Conservation (phyloP, 345 rosid species). For the Salix udensis region DNA sequence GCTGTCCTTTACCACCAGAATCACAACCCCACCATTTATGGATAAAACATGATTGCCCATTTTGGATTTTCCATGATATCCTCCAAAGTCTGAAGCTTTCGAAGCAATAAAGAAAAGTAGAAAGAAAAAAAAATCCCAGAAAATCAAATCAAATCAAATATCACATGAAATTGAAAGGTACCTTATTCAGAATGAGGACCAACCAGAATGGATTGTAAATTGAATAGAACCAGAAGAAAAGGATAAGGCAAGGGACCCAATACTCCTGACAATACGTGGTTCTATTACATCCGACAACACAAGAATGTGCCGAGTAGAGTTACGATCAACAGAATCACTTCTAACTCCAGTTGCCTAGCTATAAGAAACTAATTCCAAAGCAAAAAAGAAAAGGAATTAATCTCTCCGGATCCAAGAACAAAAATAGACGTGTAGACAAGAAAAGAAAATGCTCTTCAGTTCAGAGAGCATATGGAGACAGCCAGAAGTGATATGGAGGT, state of each 20-base stretch:
- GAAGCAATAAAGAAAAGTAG: conserved; percentile 16
- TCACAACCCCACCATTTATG: conserved; percentile 16
- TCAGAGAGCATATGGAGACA: conserved; percentile 36
- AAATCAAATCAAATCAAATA: conserved; percentile 18
- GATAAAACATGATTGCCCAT: conserved; percentile 10
- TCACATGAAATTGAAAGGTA: not conserved
- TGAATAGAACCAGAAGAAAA: conserved; percentile 18
- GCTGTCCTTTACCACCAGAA: conserved; percentile 31
- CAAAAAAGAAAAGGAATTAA: conserved; percentile 36
- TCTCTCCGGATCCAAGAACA: conserved; percentile 57
- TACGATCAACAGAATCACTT: conserved; percentile 10
- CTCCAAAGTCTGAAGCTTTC: conserved; percentile 22
- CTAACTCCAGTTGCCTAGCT: conserved; percentile 1
- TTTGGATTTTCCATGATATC: conserved; percentile 25
- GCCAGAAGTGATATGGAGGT: conserved; percentile 30
- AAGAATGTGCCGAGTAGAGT: conserved; percentile 18
- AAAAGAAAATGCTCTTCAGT: conserved; percentile 14
- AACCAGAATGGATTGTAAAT: conserved; percentile 13
- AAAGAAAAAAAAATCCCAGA: conserved; percentile 19
- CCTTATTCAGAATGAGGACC: conserved; percentile 9
- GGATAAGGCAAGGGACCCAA: conserved; percentile 25
- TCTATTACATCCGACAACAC: not conserved
- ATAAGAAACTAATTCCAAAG: conserved; percentile 10
- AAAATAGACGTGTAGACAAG: not conserved
- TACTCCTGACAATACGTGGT: not conserved